Percentiles rank a stretch among this genome's conserved stretches.
phyloP scores from a whole-genome alignment of 805 yeast genomes.

The Diddensiella transvaalensis region DNA sequence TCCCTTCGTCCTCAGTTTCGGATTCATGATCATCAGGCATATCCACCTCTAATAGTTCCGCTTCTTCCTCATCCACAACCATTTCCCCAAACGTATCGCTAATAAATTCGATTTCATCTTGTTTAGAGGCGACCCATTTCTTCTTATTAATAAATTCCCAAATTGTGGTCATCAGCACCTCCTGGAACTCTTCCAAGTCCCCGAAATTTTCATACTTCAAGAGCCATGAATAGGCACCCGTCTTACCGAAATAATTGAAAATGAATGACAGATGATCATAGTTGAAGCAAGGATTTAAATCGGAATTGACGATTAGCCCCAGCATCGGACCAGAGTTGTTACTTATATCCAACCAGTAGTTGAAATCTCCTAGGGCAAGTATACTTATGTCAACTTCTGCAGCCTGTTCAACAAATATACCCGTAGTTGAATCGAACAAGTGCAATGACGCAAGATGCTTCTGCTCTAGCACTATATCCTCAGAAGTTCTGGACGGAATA shows the following conservation, averaged over 20 bases:
- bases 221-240: slow-evolving; percentile 56
- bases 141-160: slow-evolving; percentile 59
- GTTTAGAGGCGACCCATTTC: slow-evolving; percentile 44
- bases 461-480: background rate
- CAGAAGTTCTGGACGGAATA: background rate
- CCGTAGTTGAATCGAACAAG: slow-evolving; percentile 51
- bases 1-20: slow-evolving; percentile 37
- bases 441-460: slow-evolving; percentile 42
- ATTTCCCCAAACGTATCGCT: slow-evolving; percentile 48
- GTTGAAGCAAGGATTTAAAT: slow-evolving; percentile 65
- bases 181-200: slow-evolving; percentile 50
- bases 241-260: slow-evolving; percentile 52
- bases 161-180: slow-evolving; percentile 45
- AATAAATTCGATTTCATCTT: slow-evolving; percentile 53
- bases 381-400: slow-evolving; percentile 36
- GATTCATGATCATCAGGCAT: slow-evolving; percentile 29
- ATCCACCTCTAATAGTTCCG: slow-evolving; percentile 39
- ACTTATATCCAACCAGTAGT: slow-evolving; percentile 49
- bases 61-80: slow-evolving; percentile 35
- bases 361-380: slow-evolving; percentile 46
- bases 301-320: slow-evolving; percentile 43
- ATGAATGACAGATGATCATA: slow-evolving; percentile 54
- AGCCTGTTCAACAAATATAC: slow-evolving; percentile 45
- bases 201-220: slow-evolving; percentile 47
- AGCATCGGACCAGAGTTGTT: slow-evolving; percentile 32